Base-by-base conservation (phyloP, 192 early-diverging fungal genomes). In the Backusella morwellensis region DNA sequence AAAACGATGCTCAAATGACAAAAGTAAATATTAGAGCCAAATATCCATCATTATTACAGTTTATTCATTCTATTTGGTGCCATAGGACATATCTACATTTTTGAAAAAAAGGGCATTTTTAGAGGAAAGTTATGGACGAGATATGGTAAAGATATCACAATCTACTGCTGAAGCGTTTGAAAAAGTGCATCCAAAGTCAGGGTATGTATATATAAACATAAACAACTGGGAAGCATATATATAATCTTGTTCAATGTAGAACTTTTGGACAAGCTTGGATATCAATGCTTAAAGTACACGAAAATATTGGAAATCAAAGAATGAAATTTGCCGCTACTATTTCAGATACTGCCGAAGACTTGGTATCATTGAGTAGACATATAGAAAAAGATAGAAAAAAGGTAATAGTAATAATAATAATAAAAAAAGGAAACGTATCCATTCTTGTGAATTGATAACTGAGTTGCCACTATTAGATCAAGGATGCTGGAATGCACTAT, bases 61-160 rank as follows among this genome's bases (percentile, higher is more conserved):
- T 32, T 32, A 32, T 0, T 35, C 34, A 23, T 56, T 19, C 41
- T 70, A 38, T 79, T 54, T 35, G 56, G 9, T 6, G 11, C 1
- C 9, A 12, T 73, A 92, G 89, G 93, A 99, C 75, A 85, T 92
- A n/a, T 85, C 90, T 11, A 69, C 81, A 3, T 98, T 99, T 77
- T 83, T 99, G 32, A 94, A 93, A 75, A 95, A 91, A 78, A 90
- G 97, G 14, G 94, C 97, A 3, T 81, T 86, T n/a, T 91, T 98
- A 26, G 97, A 99, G 75, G 96, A 95, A 76, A 94, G 97, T 50
- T 98, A 99, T 82, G 93, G 91, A 35, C 87, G 91, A 54, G 85
- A 87, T 42, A 88, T 99, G 86, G 84, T 91, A 29, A 97, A 96
- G 73, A 83, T 97, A 1, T 86, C 92, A n/a, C 92, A 91, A 35